Percentiles rank a stretch among this genome's conserved stretches.
These are phyloP conservation scores for Thermochaetoides thermophila DNA, from an alignment of 495 filamentous ascomycete genomes.

Conservation along the genomic window DNA sequence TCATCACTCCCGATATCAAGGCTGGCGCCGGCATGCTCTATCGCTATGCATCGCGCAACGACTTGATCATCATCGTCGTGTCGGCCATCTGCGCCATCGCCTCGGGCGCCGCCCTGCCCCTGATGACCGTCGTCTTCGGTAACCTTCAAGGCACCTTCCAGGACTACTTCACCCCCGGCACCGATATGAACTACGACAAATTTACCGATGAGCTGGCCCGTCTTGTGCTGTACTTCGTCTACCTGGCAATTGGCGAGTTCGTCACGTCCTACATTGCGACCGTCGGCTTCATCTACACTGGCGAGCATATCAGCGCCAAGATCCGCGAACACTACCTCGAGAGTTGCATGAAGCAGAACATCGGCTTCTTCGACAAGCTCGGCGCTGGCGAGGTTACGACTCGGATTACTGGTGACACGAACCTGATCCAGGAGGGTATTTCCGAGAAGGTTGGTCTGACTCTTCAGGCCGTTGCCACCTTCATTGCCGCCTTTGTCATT, in stretches of 20 bases:
- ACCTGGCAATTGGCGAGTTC: slow-evolving; percentile 79
- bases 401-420: slow-evolving; percentile 81
- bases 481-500: slow-evolving; percentile 78
- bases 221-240: slow-evolving; percentile 77
- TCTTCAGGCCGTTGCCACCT: slow-evolving; percentile 57
- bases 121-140: slow-evolving; percentile 83
- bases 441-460: slow-evolving; percentile 77
- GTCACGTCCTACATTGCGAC: slow-evolving; percentile 66
- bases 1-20: slow-evolving; percentile 51
- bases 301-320: slow-evolving; percentile 75
- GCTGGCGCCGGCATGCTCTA: slow-evolving; percentile 54
- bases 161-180: slow-evolving; percentile 34
- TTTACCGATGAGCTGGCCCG: slow-evolving; percentile 47
- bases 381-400: slow-evolving; percentile 89
- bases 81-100: slow-evolving; percentile 54
- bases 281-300: slow-evolving; percentile 84
- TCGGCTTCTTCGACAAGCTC: slow-evolving; percentile 83
- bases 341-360: slow-evolving; percentile 78
- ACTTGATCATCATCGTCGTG: slow-evolving; percentile 56
- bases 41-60: slow-evolving; percentile 63
- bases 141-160: slow-evolving; percentile 60
- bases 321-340: slow-evolving; percentile 72
- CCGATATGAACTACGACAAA: slow-evolving; percentile 25
- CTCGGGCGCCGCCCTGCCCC: slow-evolving; percentile 65
- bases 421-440: slow-evolving; percentile 75